Evolutionary conservation across 352 stramenopile species (phyloP).

Genomic region (Aphanomyces stellatus): DNA sequence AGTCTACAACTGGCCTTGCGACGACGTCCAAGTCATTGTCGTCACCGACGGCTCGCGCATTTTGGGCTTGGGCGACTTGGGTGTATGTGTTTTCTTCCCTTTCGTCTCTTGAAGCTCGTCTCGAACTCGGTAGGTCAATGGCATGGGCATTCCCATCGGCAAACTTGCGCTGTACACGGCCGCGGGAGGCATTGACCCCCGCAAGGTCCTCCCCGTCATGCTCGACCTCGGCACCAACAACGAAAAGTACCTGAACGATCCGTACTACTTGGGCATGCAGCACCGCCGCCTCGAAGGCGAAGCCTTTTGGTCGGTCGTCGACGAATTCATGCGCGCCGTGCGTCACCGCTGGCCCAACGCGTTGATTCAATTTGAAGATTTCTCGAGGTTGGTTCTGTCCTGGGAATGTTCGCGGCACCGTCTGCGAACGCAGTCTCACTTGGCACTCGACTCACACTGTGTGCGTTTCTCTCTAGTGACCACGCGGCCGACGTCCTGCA

Average conservation of each 20-base stretch:
- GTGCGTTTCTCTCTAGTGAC: conserved; percentile 29
- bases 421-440: too few species aligned
- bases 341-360: conserved; percentile 87
- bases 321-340: conserved; percentile 88
- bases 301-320: conserved; percentile 92
- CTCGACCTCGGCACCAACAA: conserved; percentile 97
- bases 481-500: conserved; percentile 88
- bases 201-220: conserved; percentile 90
- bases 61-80: conserved; percentile 93
- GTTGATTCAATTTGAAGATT: conserved; percentile 96
- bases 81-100: conserved; percentile 24
- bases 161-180: conserved; percentile 94
- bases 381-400: conserved; percentile 54
- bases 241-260: conserved; percentile 84
- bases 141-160: conserved; percentile 91
- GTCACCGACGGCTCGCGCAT: conserved; percentile 95
- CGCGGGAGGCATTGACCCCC: conserved; percentile 88
- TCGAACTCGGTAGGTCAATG: conserved; percentile 28
- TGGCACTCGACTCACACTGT: conserved; percentile 18
- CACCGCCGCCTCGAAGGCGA: conserved; percentile 83
- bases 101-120: conserved; percentile 27
- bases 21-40: conserved; percentile 94
- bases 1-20: conserved; percentile 94
- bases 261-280: conserved; percentile 93
- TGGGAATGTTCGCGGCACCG: too few species aligned